Conservation (phyloP, 345 rosid species). For the Clarkia xantiana region DNA sequence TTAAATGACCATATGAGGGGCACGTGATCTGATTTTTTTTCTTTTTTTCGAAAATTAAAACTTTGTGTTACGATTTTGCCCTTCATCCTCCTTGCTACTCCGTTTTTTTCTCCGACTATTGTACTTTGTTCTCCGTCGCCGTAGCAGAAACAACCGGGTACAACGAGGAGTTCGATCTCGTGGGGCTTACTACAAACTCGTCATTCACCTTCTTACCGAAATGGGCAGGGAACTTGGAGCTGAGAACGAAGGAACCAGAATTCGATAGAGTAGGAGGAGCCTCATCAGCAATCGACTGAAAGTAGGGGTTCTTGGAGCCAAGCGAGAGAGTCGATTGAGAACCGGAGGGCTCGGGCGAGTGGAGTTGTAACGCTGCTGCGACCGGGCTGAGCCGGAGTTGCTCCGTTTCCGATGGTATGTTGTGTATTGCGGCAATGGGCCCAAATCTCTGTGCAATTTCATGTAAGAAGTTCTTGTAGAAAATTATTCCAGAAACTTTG, state of each 20-base stretch:
- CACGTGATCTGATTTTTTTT: too few relatives aligned
- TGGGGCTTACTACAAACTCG: constrained; percentile 17
- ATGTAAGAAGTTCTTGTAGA: too few relatives aligned
- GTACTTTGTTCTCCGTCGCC: constrained; percentile 14
- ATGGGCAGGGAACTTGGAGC: constrained; percentile 6
- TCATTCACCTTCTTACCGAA: constrained; percentile 26
- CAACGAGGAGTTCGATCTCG: constrained; percentile 13
- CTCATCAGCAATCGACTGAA: not conserved
- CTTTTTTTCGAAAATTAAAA: too few relatives aligned
- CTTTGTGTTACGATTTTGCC: too few relatives aligned
- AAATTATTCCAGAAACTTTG: too few relatives aligned
- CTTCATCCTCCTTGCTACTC: constrained; percentile 36
- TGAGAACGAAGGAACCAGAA: constrained; percentile 16
- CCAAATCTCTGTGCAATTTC: too few relatives aligned
- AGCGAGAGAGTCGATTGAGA: too few relatives aligned
- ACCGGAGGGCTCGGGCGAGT: constrained; percentile 16
- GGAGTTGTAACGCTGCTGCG: too few relatives aligned
- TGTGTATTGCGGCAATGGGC: too few relatives aligned
- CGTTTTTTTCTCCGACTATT: constrained; percentile 24
- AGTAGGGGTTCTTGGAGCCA: not conserved
- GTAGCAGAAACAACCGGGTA: constrained; percentile 16
- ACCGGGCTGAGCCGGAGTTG: too few relatives aligned
- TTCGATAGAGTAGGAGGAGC: constrained; percentile 20
- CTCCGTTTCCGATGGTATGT: too few relatives aligned
- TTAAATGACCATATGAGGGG: too few relatives aligned